Evolutionary conservation across 2,329 filamentous ascomycete genomes (phyloP).

Genomic region (Fusarium redolens): DNA sequence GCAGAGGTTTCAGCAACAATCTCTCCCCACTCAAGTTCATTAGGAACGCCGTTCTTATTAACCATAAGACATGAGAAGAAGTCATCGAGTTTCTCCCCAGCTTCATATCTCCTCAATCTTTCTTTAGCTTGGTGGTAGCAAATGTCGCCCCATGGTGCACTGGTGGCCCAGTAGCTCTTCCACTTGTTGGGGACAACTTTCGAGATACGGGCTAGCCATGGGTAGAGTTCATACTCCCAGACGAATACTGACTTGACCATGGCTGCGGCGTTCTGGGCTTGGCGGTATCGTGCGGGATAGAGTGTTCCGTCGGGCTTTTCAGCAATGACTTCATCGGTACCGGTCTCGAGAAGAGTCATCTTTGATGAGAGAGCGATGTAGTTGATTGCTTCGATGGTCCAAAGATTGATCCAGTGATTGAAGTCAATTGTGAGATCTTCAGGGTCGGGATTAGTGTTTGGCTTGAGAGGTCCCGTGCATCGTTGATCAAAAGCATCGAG

Average conservation of each 20-base stretch:
- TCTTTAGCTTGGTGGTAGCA: constrained; percentile 54
- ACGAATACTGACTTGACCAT: constrained; percentile 61
- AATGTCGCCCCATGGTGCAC: constrained; percentile 55
- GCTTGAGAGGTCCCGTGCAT: constrained; percentile 53
- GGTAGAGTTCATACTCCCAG: constrained; percentile 64
- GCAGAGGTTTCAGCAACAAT: constrained; percentile 65
- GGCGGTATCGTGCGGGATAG: constrained; percentile 58
- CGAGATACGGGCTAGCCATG: constrained; percentile 57
- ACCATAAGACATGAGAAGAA: constrained; percentile 69
- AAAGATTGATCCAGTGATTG: constrained; percentile 64
- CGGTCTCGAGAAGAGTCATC: constrained; percentile 63
- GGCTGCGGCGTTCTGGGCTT: constrained; percentile 62
- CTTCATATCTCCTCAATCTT: constrained; percentile 25
- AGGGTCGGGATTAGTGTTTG: constrained; percentile 38
- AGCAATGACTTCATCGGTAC: constrained; percentile 57
- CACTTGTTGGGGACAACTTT: constrained; percentile 59
- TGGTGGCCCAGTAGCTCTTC: constrained; percentile 27
- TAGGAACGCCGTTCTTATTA: constrained; percentile 52
- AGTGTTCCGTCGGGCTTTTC: constrained; percentile 58
- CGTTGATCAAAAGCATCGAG: constrained; percentile 56
- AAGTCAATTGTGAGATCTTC: constrained; percentile 61
- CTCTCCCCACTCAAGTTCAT: constrained; percentile 65
- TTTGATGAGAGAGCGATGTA: constrained; percentile 64
- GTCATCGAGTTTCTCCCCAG: constrained; percentile 67
- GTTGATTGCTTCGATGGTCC: constrained; percentile 67